phyloP scores from a whole-genome alignment of 768 basidiomycete genomes.

The Tylopilus balloui region DNA sequence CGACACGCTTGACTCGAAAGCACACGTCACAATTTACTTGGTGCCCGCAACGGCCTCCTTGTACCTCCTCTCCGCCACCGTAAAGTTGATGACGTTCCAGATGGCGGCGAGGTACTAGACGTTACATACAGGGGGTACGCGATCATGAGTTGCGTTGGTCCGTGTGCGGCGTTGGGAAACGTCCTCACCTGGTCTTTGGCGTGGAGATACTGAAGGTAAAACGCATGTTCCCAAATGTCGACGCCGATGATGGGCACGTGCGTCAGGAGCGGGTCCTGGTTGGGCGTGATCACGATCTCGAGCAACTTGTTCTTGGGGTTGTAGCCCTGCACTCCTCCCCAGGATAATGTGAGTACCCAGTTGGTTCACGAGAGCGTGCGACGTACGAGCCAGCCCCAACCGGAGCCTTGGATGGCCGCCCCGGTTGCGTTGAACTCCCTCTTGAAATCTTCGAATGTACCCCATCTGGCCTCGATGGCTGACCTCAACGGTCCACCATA shows the following conservation, averaged over 20 bases:
- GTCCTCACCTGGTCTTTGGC: constrained; percentile 85
- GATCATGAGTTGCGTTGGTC: too few species aligned
- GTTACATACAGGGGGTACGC: too few species aligned
- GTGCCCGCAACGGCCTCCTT: too few species aligned
- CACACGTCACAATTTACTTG: too few species aligned
- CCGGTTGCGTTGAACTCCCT: constrained; percentile 83
- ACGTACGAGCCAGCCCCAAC: constrained; percentile 96
- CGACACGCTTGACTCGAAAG: too few species aligned
- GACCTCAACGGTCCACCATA: constrained; percentile 60
- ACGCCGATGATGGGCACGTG: constrained; percentile 85
- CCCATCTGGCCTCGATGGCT: constrained; percentile 61
- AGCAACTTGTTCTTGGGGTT: constrained; percentile 65
- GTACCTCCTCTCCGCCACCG: too few species aligned
- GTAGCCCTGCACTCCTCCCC: constrained; percentile 62
- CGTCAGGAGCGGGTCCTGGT: constrained; percentile 87
- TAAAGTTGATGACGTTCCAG: too few species aligned
- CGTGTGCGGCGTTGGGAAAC: too few species aligned
- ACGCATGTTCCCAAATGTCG: constrained; percentile 95
- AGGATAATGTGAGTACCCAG: not conserved
- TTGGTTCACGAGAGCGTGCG: not conserved
- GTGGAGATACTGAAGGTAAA: constrained; percentile 95
- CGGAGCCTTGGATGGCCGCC: constrained; percentile 85
- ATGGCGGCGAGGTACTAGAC: too few species aligned
- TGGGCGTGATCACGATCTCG: constrained; percentile 86
- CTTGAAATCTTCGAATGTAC: constrained; percentile 65